Evolutionary conservation across 129 eudicot genomes (phyloP).

Genomic region (Scalesia atractyloides): DNA sequence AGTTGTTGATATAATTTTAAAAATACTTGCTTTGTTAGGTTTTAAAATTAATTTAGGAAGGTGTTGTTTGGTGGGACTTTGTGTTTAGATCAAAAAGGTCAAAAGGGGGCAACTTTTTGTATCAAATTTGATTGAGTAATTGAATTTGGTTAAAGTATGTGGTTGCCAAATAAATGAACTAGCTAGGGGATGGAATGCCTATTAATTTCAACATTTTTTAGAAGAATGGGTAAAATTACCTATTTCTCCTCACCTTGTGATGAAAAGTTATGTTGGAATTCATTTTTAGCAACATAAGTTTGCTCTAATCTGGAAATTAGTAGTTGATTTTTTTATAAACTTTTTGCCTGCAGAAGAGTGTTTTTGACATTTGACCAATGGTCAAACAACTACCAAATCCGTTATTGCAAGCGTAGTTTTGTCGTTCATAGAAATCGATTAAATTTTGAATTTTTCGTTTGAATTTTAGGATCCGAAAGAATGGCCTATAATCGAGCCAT

Average conservation of each 20-base stretch:
- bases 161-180: constrained; percentile 33
- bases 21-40: constrained; percentile 16
- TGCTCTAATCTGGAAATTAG: constrained; percentile 7
- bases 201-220: constrained; percentile 17
- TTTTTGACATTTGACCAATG: constrained; percentile 17
- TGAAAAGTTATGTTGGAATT: background rate
- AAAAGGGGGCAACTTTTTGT: constrained; percentile 21
- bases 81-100: constrained; percentile 19
- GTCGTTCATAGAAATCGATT: background rate
- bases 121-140: constrained; percentile 33
- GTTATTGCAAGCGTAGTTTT: constrained; percentile 8
- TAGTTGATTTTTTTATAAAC: background rate
- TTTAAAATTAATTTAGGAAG: background rate
- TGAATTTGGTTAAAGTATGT: constrained; percentile 18
- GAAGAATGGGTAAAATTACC: constrained; percentile 10
- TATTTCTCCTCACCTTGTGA: background rate
- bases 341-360: background rate
- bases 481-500: constrained; percentile 93
- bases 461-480: constrained; percentile 70
- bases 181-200: constrained; percentile 4
- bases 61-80: constrained; percentile 3
- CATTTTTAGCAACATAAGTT: constrained; percentile 4
- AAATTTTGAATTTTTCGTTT: constrained; percentile 6
- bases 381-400: background rate
- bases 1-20: constrained; percentile 7